Base-by-base conservation (phyloP, 163 green algal genomes). In the Chlorella variabilis region DNA sequence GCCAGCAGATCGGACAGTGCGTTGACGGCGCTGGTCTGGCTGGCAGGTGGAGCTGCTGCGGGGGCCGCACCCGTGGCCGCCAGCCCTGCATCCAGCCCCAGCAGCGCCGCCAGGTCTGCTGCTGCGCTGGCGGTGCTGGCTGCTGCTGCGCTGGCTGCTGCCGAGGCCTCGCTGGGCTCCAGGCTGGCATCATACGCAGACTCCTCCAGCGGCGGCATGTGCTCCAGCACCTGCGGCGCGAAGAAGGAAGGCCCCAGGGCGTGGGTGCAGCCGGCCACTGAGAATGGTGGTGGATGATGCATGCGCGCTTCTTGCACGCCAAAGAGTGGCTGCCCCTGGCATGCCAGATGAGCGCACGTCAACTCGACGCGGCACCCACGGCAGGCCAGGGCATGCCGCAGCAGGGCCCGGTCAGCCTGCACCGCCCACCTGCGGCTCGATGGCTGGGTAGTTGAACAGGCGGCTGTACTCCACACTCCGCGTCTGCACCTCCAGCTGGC, bases 161-260 rank as follows among this genome's bases (percentile, higher is more conserved):
- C 54, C 9, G 71, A n/a, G 15, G 69, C 65, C 41, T 84, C 83
- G 20, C 75, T 33, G 9, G 71, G 58, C 58, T 90, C 76, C 68
- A 92, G 41, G 33, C 48, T 48, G 17, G 84, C 81, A 77, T 90
- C 86, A 54, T 96, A 95, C 41, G 92, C 89, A 23, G 82, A 80
- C 84, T 98, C 95, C 59, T 98, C 92, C 71, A 98, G 77, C 1
- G 94, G 86, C 4, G 97, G 96, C 88, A 99, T 98, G 84, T 91
- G 93, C 84, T 99, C 97, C 77, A 98, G 86, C 77, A 99, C 81
- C 51, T 78, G 69, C 8, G 29, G n/a, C 9, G 18, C 4, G 25
- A 36, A 4, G 33, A 74, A 25, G 66, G 66, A 25, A 17, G n/a
- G n/a, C n/a, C n/a, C n/a, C n/a, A n/a, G n/a, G n/a, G n/a, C n/a